Percentiles rank a stretch among this genome's conserved stretches.
phyloP scores from a whole-genome alignment of 805 yeast genomes.

The Wickerhamiella occidentalis region DNA sequence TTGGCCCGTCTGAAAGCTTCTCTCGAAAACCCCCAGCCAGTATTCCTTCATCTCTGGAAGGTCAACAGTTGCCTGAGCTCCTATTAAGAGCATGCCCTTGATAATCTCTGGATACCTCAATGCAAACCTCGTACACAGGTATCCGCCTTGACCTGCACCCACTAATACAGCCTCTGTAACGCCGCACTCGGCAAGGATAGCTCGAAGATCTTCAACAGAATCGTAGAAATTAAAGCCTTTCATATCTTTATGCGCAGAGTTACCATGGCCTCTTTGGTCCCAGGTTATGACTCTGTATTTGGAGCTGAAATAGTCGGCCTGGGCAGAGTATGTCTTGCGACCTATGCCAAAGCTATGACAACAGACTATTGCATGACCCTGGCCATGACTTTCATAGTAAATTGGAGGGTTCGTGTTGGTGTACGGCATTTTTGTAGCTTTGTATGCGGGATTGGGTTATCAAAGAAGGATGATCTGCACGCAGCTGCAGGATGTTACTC shows the following conservation, averaged over 20 bases:
- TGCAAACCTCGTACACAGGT: not conserved
- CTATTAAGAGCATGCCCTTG: not conserved
- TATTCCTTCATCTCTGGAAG: constrained; percentile 3
- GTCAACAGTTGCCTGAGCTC: not conserved
- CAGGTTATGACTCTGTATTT: not conserved
- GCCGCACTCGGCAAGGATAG: not conserved
- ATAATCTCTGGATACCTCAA: not conserved
- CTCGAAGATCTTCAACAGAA: not conserved
- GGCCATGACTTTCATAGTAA: not conserved
- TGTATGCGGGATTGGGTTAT: constrained; percentile 1
- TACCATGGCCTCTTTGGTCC: not conserved
- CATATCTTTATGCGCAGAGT: not conserved
- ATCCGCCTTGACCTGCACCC: not conserved
- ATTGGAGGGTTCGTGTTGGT: not conserved
- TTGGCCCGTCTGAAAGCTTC: not conserved
- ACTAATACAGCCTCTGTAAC: not conserved
- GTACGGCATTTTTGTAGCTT: not conserved
- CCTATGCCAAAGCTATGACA: not conserved
- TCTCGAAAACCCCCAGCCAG: not conserved
- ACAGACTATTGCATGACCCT: not conserved
- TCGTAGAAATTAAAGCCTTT: not conserved
- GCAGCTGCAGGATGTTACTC: not conserved
- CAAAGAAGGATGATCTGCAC: not conserved
- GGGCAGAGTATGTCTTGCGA: not conserved
- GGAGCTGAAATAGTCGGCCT: not conserved